Percentiles rank a stretch among this genome's conserved stretches.
Conservation (phyloP, 2,329 filamentous ascomycete species). For the Pseudocercospora fuligena region DNA sequence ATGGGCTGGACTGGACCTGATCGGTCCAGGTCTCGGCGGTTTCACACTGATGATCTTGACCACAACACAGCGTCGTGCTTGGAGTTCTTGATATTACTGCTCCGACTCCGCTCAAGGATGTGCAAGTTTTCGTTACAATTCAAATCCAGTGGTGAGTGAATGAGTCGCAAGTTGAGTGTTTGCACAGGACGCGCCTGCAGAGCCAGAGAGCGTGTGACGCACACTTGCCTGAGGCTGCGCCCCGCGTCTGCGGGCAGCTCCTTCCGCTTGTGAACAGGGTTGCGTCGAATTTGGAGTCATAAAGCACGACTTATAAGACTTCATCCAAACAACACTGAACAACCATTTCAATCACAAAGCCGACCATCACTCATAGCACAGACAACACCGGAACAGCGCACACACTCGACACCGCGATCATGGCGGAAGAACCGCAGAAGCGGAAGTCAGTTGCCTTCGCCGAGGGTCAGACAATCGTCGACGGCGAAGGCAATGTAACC, state of each 20-base stretch:
- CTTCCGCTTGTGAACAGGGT: constrained; percentile 7
- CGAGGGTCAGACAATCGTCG: constrained; percentile 83
- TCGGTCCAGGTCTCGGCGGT: background rate
- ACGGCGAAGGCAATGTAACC: constrained; percentile 84
- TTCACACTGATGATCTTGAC: background rate
- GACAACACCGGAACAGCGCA: background rate
- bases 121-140: background rate
- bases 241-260: background rate
- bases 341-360: background rate
- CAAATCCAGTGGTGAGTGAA: background rate
- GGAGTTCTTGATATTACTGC: background rate
- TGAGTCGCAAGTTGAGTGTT: background rate
- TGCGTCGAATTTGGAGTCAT: constrained; percentile 7
- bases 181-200: too few species aligned
- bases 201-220: background rate
- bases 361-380: background rate
- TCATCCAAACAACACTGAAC: background rate
- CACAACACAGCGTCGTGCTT: background rate
- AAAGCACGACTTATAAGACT: background rate
- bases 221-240: background rate
- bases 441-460: constrained; percentile 95
- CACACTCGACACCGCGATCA: constrained; percentile 48
- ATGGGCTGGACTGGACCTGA: background rate
- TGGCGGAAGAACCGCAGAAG: constrained; percentile 65
- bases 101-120: background rate